Evolutionary conservation across 176 grass and related monocot genomes (phyloP), one percentile per base, ranked within the genome.

Genomic region (Triticum monococcum): DNA sequence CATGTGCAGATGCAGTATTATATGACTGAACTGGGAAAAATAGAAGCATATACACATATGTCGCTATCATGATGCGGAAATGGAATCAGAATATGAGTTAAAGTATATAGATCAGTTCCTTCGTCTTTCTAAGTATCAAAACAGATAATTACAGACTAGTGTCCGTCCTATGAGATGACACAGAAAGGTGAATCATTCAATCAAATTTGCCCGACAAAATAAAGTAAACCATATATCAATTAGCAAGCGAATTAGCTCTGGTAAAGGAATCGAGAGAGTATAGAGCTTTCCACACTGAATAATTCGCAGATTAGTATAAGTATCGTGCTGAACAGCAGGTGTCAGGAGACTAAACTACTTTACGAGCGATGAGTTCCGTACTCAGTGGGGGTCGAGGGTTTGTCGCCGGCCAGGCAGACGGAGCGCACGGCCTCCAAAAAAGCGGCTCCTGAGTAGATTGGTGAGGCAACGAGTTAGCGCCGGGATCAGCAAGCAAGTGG

Each of bases 371-470:
- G 25, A 70, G 18, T 59, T 30, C 68, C 87, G 38, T 91, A 98
- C 96, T 91, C 86, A 40, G 93, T 94, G 62, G 93, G 96, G 82
- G 81, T 32, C 24, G 69, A 87, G n/a, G 76, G 84, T 17, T 68
- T 89, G 65, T 92, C 66, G 14, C 83, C 30, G 5, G 79, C 84
- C 16, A 98, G 90, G 57, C 85, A 87, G 17, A 89, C 81, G 36
- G 78, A 93, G 76, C 95, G 91, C 68, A 95, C 93, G 37, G 91
- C 91, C 65, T 95, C 87, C 77, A 98, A 86, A 64, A 98, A 98
- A 82, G 93, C 91, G 38, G 88, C 69, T 45, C 81, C 96, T 98
- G 83, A 24, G 43, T 13, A 79, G 41, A 77, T 36, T 6, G 31
- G 11, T 6, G 31, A 22, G 8, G 38, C 75, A 41, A 61, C 68